These are phyloP conservation scores for Heritiera littoralis DNA, from an alignment of 345 rosid genomes.

Conservation along the genomic window DNA sequence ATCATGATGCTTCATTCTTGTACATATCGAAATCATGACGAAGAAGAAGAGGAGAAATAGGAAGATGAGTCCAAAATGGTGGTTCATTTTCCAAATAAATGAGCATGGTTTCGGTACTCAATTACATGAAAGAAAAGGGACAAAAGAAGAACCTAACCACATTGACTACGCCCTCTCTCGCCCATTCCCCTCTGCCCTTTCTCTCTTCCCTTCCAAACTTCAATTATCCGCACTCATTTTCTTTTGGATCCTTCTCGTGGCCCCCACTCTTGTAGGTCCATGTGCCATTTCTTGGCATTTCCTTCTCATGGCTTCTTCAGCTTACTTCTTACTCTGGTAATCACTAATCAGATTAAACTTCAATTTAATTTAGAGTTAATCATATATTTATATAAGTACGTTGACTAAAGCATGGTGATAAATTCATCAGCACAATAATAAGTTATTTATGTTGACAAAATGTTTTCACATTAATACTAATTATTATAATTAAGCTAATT, in stretches of 20 bases:
- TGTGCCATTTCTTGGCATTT: not conserved
- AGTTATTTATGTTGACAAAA: too few species aligned
- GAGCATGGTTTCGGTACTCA: constrained; percentile 39
- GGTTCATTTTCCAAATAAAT: constrained; percentile 36
- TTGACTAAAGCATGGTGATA: too few species aligned
- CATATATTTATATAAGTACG: too few species aligned
- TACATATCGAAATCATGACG: not conserved
- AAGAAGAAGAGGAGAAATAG: not conserved
- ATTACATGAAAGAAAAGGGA: constrained; percentile 40
- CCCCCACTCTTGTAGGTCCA: constrained; percentile 2
- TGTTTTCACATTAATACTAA: constrained; percentile 18
- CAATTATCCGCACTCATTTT: constrained; percentile 16
- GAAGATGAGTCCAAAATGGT: constrained; percentile 38
- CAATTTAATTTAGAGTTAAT: not conserved
- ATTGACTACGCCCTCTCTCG: constrained; percentile 35
- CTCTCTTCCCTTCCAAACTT: too few species aligned
- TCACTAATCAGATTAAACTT: not conserved
- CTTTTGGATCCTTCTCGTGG: constrained; percentile 19
- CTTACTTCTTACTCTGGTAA: not conserved
- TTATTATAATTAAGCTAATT: constrained; percentile 19
- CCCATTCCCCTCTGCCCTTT: not conserved
- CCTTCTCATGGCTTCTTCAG: not conserved
- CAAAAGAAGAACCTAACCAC: constrained; percentile 39
- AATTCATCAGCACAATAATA: not conserved
- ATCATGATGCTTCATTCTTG: not conserved